A percentile compares a stretch with the other conserved stretches of the same genome.
phyloP scores from a whole-genome alignment of 2,329 filamentous ascomycete genomes.

The Nemania sp. region DNA sequence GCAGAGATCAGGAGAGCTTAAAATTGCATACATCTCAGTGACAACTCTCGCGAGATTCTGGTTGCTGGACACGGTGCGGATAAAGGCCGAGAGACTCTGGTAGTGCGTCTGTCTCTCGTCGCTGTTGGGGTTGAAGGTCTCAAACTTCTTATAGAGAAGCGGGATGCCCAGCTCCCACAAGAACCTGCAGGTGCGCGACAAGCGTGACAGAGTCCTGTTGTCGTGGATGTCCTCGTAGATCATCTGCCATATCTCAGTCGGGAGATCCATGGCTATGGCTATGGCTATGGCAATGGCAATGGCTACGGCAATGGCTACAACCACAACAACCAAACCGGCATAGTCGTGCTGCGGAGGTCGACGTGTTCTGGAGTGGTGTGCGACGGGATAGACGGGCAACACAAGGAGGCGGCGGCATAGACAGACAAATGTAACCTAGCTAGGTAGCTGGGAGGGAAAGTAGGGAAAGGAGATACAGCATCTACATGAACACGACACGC shows the following conservation, averaged over 20 bases:
- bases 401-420: too few species aligned
- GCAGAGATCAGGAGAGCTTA: neutral
- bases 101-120: constrained; percentile 13
- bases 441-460: neutral
- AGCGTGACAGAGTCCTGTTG: constrained; percentile 23
- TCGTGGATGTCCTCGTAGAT: constrained; percentile 27
- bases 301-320: neutral
- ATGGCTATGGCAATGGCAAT: neutral
- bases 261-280: constrained; percentile 24
- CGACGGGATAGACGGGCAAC: too few species aligned
- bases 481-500: too few species aligned
- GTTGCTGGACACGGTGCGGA: constrained; percentile 26
- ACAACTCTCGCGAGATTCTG: constrained; percentile 24
- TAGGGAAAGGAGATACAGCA: too few species aligned
- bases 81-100: constrained; percentile 30
- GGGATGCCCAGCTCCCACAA: constrained; percentile 28
- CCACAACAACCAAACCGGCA: neutral
- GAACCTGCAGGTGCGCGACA: constrained; percentile 29
- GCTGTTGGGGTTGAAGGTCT: constrained; percentile 22
- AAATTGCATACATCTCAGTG: constrained; percentile 27
- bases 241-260: constrained; percentile 31
- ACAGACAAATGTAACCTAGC: too few species aligned
- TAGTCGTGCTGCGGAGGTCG: too few species aligned
- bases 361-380: too few species aligned
- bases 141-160: constrained; percentile 27